Evolutionary conservation across 306 rosid genomes (phyloP).

Genomic region (Astragalus membranaceus): DNA sequence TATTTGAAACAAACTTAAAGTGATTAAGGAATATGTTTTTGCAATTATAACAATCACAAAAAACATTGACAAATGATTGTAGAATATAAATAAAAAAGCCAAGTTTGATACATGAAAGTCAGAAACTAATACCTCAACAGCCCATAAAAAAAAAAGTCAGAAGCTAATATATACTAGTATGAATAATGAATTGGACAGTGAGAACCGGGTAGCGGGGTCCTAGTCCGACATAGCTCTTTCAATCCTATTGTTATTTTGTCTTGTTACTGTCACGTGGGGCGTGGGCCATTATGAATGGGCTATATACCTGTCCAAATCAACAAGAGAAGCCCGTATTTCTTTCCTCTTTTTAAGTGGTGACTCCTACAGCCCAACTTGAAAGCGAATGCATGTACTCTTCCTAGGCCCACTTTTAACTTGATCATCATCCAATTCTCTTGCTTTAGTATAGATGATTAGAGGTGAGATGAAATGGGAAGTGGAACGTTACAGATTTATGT

Average conservation of each 20-base stretch:
- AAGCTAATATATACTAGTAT: not conserved
- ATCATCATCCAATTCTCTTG: constrained; percentile 1
- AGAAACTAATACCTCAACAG: not conserved
- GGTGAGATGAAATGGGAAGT: too few relatives aligned
- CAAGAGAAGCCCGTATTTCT: constrained; percentile 12
- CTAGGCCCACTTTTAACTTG: constrained; percentile 20
- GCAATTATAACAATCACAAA: not conserved
- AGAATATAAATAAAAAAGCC: not conserved
- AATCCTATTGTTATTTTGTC: constrained; percentile 35
- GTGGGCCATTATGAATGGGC: constrained; percentile 29
- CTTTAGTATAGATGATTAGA: too few relatives aligned
- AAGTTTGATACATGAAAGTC: constrained; percentile 9
- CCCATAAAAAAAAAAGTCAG: constrained; percentile 8
- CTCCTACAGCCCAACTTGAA: constrained; percentile 45
- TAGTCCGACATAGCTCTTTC: constrained; percentile 19
- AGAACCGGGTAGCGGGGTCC: constrained; percentile 27
- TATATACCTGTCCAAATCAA: constrained; percentile 32
- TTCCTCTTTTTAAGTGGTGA: constrained; percentile 19
- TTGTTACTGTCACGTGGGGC: constrained; percentile 31
- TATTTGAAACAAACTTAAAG: not conserved
- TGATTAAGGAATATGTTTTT: not conserved
- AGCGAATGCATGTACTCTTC: constrained; percentile 13
- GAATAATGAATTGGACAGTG: not conserved
- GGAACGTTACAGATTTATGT: too few relatives aligned
- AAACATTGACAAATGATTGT: not conserved